Evolutionary conservation across 1,284 basidiomycete species (phyloP).

Genomic region (Moesziomyces parantarcticus): DNA sequence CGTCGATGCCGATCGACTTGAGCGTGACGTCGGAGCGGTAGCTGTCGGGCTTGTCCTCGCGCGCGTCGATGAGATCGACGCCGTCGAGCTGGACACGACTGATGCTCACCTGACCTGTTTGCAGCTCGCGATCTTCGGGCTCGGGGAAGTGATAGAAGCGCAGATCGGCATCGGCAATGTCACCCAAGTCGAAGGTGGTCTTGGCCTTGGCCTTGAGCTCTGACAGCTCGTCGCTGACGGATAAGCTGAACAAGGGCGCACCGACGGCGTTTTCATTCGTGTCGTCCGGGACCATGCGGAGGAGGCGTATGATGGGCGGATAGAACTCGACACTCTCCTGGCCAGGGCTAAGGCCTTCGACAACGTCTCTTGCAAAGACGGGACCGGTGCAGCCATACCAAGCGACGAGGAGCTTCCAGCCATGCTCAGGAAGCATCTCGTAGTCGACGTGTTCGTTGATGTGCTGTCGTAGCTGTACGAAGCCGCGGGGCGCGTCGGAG

Average conservation of each 20-base stretch:
- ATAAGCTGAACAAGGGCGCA: slow-evolving; percentile 41
- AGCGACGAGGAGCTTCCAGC: slow-evolving; percentile 77
- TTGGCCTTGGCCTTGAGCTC: slow-evolving; percentile 54
- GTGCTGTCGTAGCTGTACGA: slow-evolving; percentile 57
- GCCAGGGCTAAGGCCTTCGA: slow-evolving; percentile 68
- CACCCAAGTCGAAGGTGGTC: slow-evolving; percentile 33
- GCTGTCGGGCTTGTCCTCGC: slow-evolving; percentile 50
- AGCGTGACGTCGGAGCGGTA: slow-evolving; percentile 43
- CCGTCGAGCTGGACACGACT: slow-evolving; percentile 28
- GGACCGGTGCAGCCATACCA: slow-evolving; percentile 78
- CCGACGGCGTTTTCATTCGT: slow-evolving; percentile 52
- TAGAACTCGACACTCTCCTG: slow-evolving; percentile 79
- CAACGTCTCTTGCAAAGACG: slow-evolving; percentile 76
- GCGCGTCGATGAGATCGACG: slow-evolving; percentile 55
- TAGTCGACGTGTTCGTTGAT: slow-evolving; percentile 79
- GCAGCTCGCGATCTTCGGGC: slow-evolving; percentile 26
- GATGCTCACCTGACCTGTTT: slow-evolving; percentile 15
- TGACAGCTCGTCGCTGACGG: slow-evolving; percentile 52
- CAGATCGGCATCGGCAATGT: slow-evolving; percentile 39
- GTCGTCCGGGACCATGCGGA: slow-evolving; percentile 68
- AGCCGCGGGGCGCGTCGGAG: slow-evolving; percentile 19
- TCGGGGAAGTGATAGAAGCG: slow-evolving; percentile 49
- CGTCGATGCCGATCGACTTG: slow-evolving; percentile 56
- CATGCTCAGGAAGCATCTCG: slow-evolving; percentile 79
- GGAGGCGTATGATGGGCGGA: slow-evolving; percentile 77